Base-by-base conservation (phyloP, 179 eudicot genomes). In the Sideroxylon spinosum region DNA sequence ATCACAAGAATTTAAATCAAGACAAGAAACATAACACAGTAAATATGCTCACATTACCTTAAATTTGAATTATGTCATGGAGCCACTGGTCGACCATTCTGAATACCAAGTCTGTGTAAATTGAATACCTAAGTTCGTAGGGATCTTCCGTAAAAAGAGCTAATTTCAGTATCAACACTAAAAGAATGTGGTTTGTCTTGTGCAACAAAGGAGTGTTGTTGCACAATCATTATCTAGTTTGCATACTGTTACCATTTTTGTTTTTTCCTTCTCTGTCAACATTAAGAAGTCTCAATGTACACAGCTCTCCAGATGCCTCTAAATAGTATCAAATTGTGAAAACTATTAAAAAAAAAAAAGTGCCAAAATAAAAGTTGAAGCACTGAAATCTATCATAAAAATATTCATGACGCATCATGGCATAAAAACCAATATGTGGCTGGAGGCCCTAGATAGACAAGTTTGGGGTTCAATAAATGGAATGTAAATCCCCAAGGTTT, bases 31-130 rank as follows among this genome's bases (percentile, higher is more conserved):
- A 70, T 70, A 70, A 20, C 28, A 20, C 6, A 16, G 53, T 13
- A 59, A n/a, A 74, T 22, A 19, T 32, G 67, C 26, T 60, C 52
- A 32, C 25, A n/a, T 16, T 74, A 20, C 61, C 20, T 64, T 16
- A 14, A 9, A 56, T 19, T 56, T n/a, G 7, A 10, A 74, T 74
- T 46, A 46, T 61, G 37, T 57, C 37, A 75, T 16, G 7, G 56
- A 61, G 68, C 13, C 14, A 65, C 37, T 59, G 29, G 23, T 75
- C 32, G 25, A 75, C 62, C 69, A 52, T 62, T 46, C 22, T 61
- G 23, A 61, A 44, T 13, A 37, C 22, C 3, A 20, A 22, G 62
- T 25, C 32, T 72, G 62, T 8, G 9, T 5, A 16, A 19, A 17
- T 53, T 72, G 23, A 53, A 55, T 26, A 55, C 59, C 8, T 20